Evolutionary conservation across 768 basidiomycete species (phyloP).

Genomic region (Thelephora aurantiotincta): DNA sequence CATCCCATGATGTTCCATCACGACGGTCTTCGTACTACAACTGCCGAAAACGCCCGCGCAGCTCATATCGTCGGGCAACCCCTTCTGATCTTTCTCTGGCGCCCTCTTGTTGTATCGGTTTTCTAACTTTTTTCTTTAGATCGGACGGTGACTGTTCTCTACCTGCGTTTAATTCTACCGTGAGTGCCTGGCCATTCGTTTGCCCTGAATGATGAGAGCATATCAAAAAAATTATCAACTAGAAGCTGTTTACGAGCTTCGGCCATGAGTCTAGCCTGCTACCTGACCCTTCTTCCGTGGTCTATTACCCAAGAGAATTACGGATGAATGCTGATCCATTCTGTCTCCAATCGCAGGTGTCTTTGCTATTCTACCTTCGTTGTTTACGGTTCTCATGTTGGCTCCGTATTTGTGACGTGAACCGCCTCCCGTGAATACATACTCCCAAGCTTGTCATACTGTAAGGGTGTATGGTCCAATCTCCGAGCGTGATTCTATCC

Average conservation of each 20-base stretch:
- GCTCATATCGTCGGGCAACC: slow-evolving; percentile 77
- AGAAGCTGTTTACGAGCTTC: slow-evolving; percentile 81
- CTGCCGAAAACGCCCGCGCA: slow-evolving; percentile 91
- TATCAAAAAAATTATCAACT: slow-evolving; percentile 50
- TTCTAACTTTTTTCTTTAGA: slow-evolving; percentile 1
- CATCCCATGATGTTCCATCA: slow-evolving; percentile 59
- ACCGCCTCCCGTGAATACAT: too few species aligned
- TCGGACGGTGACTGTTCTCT: neutral
- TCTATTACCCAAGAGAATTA: too few species aligned
- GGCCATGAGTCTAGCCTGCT: slow-evolving; percentile 39
- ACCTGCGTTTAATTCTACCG: neutral
- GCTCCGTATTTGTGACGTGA: too few species aligned
- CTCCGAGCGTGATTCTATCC: too few species aligned
- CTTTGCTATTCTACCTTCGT: too few species aligned
- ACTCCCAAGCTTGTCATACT: too few species aligned
- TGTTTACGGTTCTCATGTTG: too few species aligned
- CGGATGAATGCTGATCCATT: too few species aligned
- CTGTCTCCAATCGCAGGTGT: too few species aligned
- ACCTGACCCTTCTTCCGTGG: neutral
- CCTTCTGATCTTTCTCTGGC: slow-evolving; percentile 37
- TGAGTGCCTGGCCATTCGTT: too few species aligned
- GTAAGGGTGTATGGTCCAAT: too few species aligned
- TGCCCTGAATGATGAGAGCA: too few species aligned
- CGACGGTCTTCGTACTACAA: slow-evolving; percentile 83
- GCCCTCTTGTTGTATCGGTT: neutral